Conservation (phyloP, 345 rosid species). For the Brassica carinata region DNA sequence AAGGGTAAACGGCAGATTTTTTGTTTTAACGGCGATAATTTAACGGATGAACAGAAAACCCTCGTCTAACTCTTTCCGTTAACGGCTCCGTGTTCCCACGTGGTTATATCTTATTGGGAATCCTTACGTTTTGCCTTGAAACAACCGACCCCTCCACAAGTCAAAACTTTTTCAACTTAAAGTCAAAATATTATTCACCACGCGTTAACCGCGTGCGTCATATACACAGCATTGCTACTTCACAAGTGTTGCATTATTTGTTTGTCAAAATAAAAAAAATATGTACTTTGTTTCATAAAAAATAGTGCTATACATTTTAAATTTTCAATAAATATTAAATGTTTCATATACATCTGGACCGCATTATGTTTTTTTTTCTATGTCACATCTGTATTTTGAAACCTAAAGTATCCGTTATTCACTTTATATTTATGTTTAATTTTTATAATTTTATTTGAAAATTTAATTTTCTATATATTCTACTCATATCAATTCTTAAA, state of each 20-base stretch:
- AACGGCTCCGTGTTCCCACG: conserved; percentile 39
- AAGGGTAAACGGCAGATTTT: conserved; percentile 47
- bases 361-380: too few relatives aligned
- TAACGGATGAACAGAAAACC: conserved; percentile 30
- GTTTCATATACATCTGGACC: too few relatives aligned
- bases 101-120: conserved; percentile 21
- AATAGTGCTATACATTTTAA: too few relatives aligned
- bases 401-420: too few relatives aligned
- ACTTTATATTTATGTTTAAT: too few relatives aligned
- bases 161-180: conserved; percentile 23
- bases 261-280: neutral
- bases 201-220: conserved; percentile 42
- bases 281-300: too few relatives aligned
- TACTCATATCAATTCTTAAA: too few relatives aligned
- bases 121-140: conserved; percentile 33
- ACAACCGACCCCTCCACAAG: conserved; percentile 17
- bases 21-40: conserved; percentile 30
- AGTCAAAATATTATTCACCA: conserved; percentile 26
- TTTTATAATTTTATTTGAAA: too few relatives aligned
- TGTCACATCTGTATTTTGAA: too few relatives aligned
- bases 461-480: too few relatives aligned
- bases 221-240: conserved; percentile 1
- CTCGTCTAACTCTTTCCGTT: conserved; percentile 16
- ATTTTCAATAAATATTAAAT: too few relatives aligned
- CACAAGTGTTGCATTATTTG: neutral